Conservation (phyloP, 495 filamentous ascomycete genomes). For the Xylaria intraflava region DNA sequence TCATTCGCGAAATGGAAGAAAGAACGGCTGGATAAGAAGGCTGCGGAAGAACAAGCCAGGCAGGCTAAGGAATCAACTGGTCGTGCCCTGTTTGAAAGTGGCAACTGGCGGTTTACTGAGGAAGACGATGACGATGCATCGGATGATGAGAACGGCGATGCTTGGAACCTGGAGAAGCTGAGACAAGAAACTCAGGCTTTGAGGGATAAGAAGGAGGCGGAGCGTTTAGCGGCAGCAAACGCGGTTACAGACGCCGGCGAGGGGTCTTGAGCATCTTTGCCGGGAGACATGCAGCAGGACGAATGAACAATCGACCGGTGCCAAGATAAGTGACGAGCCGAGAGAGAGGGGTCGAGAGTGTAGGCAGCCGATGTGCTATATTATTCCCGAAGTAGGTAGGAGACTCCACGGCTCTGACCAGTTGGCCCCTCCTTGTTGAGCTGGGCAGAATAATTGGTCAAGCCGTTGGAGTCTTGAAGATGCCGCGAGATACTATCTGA, state of each 20-base stretch:
- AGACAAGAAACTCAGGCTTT: constrained; percentile 64
- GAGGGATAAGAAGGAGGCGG: constrained; percentile 56
- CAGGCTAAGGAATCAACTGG: constrained; percentile 93
- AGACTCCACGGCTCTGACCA: constrained; percentile 2
- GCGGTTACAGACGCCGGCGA: constrained; percentile 16
- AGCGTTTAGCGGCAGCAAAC: constrained; percentile 36
- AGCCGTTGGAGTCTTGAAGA: not conserved
- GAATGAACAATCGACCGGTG: constrained; percentile 7
- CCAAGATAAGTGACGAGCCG: constrained; percentile 20
- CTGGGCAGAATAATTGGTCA: constrained; percentile 10
- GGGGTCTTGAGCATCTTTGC: constrained; percentile 2
- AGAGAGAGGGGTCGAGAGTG: constrained; percentile 10
- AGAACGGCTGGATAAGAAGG: constrained; percentile 89
- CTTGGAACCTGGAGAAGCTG: constrained; percentile 73
- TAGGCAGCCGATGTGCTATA: not conserved
- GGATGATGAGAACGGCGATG: constrained; percentile 51
- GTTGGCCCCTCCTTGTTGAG: constrained; percentile 13
- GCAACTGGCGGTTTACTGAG: constrained; percentile 75
- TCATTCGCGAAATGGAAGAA: constrained; percentile 94
- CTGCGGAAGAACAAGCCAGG: constrained; percentile 78
- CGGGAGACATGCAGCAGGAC: not conserved
- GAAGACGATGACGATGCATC: constrained; percentile 50
- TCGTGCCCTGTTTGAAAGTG: constrained; percentile 89
- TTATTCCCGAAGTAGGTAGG: not conserved
- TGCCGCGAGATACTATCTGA: constrained; percentile 6